Conservation (phyloP, 202 grass and related monocot species). For the Panicum hallii region DNA sequence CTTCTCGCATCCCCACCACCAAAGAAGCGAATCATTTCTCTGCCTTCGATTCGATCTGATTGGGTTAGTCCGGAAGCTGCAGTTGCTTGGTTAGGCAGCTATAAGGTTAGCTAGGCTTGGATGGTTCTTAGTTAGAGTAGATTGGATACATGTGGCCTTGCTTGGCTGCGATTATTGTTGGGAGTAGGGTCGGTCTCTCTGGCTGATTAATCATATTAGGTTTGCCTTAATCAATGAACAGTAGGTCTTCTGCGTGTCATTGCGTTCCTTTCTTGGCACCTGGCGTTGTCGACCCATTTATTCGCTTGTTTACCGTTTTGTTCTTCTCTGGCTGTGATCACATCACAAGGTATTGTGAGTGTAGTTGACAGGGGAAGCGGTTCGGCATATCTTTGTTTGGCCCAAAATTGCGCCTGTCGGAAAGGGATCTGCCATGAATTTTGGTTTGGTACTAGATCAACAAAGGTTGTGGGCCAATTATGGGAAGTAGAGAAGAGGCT, state of each 20-base stretch:
- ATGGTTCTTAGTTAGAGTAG: background rate
- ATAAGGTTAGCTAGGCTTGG: background rate
- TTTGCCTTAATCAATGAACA: conserved; percentile 39
- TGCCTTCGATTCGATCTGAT: background rate
- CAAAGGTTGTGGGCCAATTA: background rate
- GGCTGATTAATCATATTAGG: background rate
- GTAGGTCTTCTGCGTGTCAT: background rate
- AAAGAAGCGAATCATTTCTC: background rate
- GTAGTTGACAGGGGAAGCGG: background rate
- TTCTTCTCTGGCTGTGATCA: background rate
- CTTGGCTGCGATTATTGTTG: background rate
- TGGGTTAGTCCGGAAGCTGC: background rate
- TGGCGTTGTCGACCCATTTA: conserved; percentile 19
- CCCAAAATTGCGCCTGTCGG: background rate
- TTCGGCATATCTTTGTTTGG: background rate
- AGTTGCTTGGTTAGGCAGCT: background rate
- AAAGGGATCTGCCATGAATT: background rate
- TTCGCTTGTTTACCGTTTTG: background rate
- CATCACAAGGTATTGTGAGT: background rate
- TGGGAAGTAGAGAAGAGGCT: background rate
- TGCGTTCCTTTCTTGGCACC: conserved; percentile 9
- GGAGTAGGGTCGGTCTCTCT: conserved; percentile 1
- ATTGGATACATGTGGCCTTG: background rate
- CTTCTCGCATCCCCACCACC: conserved; percentile 7
- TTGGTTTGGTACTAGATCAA: background rate